phyloP scores from a whole-genome alignment of 495 filamentous ascomycete species.

The Penicillium maclennaniae region DNA sequence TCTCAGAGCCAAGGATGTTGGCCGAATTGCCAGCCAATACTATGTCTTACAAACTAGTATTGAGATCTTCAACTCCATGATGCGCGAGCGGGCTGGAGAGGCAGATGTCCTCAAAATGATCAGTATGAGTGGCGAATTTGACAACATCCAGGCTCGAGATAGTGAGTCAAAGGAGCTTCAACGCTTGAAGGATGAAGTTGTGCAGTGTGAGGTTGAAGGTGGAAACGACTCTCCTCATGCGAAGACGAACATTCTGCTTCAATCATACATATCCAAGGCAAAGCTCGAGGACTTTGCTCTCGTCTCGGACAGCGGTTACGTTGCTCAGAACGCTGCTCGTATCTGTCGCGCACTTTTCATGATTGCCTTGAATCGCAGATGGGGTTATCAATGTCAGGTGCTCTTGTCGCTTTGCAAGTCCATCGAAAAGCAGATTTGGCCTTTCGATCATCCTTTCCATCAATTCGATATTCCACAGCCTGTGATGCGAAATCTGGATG shows the following conservation, averaged over 20 bases:
- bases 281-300: conserved; percentile 90
- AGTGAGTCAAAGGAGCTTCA: conserved; percentile 77
- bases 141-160: conserved; percentile 91
- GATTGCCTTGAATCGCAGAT: conserved; percentile 90
- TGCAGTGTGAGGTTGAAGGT: conserved; percentile 68
- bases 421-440: conserved; percentile 93
- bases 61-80: conserved; percentile 90
- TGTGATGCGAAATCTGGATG: conserved; percentile 77
- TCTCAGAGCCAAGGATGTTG: conserved; percentile 86
- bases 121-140: conserved; percentile 92
- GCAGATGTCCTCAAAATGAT: conserved; percentile 93
- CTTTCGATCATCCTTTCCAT: conserved; percentile 88
- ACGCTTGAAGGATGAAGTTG: conserved; percentile 58
- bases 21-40: conserved; percentile 93
- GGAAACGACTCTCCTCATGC: conserved; percentile 74
- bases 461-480: conserved; percentile 90
- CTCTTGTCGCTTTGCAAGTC: conserved; percentile 88
- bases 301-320: conserved; percentile 86
- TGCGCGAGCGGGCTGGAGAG: conserved; percentile 76
- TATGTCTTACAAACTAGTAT: conserved; percentile 92
- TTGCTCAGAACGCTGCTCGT: conserved; percentile 90
- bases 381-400: conserved; percentile 92
- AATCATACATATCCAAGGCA: conserved; percentile 88
- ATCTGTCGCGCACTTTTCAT: conserved; percentile 95
- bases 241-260: conserved; percentile 94